Conservation (phyloP, 192 early-diverging fungal species). For the Pilaira anomala region DNA sequence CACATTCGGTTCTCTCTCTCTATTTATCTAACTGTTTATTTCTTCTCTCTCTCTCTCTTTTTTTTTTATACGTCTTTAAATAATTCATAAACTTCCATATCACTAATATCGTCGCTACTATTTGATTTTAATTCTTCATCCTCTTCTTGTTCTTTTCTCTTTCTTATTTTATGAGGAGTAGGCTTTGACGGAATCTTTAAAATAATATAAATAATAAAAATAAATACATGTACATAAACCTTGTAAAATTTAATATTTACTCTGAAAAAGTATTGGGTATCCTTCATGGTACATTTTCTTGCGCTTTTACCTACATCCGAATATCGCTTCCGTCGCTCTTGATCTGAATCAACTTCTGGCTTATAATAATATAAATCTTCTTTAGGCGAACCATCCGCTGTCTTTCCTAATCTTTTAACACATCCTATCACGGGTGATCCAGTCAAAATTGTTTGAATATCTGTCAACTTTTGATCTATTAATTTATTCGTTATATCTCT, state of each 20-base stretch:
- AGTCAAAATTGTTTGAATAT: conserved; percentile 25
- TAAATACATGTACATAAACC: not conserved
- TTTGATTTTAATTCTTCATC: conserved; percentile 19
- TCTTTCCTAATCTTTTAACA: conserved; percentile 45
- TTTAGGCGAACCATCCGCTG: conserved; percentile 45
- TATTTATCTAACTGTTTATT: no score
- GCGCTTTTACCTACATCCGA: conserved; percentile 38
- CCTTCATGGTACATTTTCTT: conserved; percentile 47
- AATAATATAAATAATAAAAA: not conserved
- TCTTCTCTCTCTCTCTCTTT: no score
- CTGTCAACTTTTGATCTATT: conserved; percentile 12
- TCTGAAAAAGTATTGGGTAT: conserved; percentile 46
- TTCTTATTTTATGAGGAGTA: conserved; percentile 32
- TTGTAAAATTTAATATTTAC: no score
- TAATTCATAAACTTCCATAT: conserved; percentile 21
- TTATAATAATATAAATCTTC: conserved; percentile 48
- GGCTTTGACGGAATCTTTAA: conserved; percentile 52
- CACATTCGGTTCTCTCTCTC: no score
- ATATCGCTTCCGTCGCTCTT: conserved; percentile 38
- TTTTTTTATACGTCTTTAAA: conserved; percentile 14
- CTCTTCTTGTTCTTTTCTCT: not conserved
- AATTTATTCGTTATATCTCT: conserved; percentile 37
- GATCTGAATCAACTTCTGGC: conserved; percentile 40
- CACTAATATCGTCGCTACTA: conserved; percentile 21
- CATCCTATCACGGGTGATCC: conserved; percentile 37